phyloP scores from a whole-genome alignment of 176 grass and related monocot species.

The Oryza coarctata region DNA sequence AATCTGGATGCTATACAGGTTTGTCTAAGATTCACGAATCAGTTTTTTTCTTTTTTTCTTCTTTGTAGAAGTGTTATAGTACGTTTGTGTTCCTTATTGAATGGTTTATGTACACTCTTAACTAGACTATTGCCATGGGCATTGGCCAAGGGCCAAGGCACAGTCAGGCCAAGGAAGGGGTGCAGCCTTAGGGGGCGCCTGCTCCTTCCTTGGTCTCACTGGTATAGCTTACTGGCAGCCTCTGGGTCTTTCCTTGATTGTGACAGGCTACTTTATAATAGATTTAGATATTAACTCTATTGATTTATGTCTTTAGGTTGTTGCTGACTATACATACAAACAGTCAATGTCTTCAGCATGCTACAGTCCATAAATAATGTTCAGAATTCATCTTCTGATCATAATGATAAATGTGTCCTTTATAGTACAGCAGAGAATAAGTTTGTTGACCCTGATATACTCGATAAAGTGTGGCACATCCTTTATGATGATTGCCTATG shows the following conservation, averaged over 20 bases:
- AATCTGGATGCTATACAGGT: conserved; percentile 86
- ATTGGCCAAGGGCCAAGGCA: background rate
- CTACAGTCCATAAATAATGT: conserved; percentile 51
- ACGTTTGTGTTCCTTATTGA: conserved; percentile 2
- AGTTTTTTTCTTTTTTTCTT: conserved; percentile 2
- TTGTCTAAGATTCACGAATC: conserved; percentile 23
- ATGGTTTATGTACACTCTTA: conserved; percentile 8
- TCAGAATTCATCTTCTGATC: conserved; percentile 46
- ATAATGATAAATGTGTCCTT: conserved; percentile 31
- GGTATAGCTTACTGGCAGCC: background rate
- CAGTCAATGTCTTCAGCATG: conserved; percentile 64
- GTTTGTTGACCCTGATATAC: conserved; percentile 57
- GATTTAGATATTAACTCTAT: conserved; percentile 29
- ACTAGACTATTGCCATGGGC: background rate
- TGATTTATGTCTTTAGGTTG: conserved; percentile 58
- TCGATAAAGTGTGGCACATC: conserved; percentile 83
- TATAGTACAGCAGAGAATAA: conserved; percentile 50
- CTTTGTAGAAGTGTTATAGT: background rate
- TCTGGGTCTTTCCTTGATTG: background rate
- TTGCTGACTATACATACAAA: conserved; percentile 72
- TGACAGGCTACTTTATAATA: background rate
- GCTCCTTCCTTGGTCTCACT: background rate
- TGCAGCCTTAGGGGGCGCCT: background rate
- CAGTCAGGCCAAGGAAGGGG: background rate
- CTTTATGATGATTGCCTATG: conserved; percentile 93